phyloP scores from a whole-genome alignment of 2,329 filamentous ascomycete species.

The Alternaria consortialis region DNA sequence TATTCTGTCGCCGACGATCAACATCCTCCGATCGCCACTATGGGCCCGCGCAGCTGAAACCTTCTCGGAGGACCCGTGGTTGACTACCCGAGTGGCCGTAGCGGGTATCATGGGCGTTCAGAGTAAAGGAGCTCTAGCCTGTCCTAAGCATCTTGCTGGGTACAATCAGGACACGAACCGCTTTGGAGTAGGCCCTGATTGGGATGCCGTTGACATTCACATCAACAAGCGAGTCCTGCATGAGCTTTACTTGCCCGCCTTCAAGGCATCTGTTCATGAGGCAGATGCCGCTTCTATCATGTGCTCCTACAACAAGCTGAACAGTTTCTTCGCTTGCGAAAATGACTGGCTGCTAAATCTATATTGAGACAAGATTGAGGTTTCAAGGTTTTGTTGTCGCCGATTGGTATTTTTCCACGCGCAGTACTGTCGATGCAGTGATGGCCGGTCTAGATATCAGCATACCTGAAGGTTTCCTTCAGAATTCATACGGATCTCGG shows the following conservation, averaged over 20 bases:
- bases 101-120: constrained; percentile 55
- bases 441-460: constrained; percentile 15
- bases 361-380: constrained; percentile 54
- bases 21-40: constrained; percentile 21
- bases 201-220: constrained; percentile 66
- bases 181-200: constrained; percentile 67
- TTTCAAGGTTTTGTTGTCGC: constrained; percentile 58
- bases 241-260: constrained; percentile 50
- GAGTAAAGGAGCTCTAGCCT: constrained; percentile 36
- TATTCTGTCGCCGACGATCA: constrained; percentile 37
- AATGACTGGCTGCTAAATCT: constrained; percentile 57
- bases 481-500: constrained; percentile 12
- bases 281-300: constrained; percentile 10
- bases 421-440: background rate
- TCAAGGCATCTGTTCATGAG: constrained; percentile 11
- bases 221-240: constrained; percentile 68
- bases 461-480: constrained; percentile 11
- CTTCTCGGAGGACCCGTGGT: constrained; percentile 13
- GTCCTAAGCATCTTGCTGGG: constrained; percentile 67
- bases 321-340: constrained; percentile 9
- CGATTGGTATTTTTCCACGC: constrained; percentile 50
- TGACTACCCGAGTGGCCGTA: constrained; percentile 8
- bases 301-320: constrained; percentile 11
- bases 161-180: constrained; percentile 61
- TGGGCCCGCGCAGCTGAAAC: constrained; percentile 18